Base-by-base conservation (phyloP, 495 filamentous ascomycete species). In the Neurospora hispaniola region DNA sequence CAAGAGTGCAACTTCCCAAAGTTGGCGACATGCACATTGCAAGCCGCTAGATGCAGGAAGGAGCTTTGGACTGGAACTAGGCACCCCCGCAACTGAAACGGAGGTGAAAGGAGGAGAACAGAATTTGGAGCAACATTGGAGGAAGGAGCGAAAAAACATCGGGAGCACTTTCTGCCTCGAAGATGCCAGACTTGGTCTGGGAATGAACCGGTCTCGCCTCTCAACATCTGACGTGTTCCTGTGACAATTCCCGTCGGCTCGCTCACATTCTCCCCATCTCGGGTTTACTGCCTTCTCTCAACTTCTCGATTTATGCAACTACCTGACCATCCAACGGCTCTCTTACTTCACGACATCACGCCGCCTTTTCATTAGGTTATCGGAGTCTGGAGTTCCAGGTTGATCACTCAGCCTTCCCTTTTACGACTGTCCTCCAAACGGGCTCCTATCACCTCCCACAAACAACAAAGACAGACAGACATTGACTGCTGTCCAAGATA, bases 401-500 rank as follows among this genome's bases (percentile, higher is more conserved):
- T 35, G 54, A 66, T 6, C 31, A 27, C 23, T 23, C 48, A 59
- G 48, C 27, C 48, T 27, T 59, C 23, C 48, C 48, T 59, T 35
- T 62, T 62, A 62, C 54, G 54, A 62, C 54, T 66, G 54, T 66
- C 54, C 54, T 27, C 35, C 54, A 66, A 66, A 66, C 23, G 54
- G 27, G 54, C 54, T 66, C 54, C 14, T 66, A 31, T 66, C 54
- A 66, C 54, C 23, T 66, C 54, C 2, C 54, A 66, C 31, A 31
- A 66, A 14, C 54, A 35, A 66, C 54, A 66, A 66, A 66, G 54
- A 66, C 54, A 66, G 54, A 66, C 54, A 66, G 54, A 66, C 54
- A 66, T 66, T 66, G 54, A 66, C 54, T 35, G 6, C 27, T 66
- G 54, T 66, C 54, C 23, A 66, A 66, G 68, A 73, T 59, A 83